Evolutionary conservation across 176 grass and related monocot genomes (phyloP).

Genomic region (Carex kokanica): DNA sequence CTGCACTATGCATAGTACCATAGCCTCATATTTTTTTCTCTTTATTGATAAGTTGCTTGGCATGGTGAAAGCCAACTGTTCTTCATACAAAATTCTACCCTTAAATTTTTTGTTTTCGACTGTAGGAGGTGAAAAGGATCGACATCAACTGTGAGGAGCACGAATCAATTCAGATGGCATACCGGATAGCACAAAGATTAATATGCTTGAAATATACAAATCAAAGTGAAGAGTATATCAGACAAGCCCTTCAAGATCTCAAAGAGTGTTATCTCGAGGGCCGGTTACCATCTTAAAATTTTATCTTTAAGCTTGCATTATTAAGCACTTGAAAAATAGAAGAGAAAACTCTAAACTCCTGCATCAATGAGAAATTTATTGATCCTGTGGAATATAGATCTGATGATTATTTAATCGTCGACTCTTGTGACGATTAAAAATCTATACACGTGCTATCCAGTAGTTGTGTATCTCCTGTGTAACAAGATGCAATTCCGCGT

Average conservation of each 20-base stretch:
- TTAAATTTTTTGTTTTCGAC: neutral
- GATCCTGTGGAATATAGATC: constrained; percentile 6
- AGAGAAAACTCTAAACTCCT: too few relatives aligned
- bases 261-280: constrained; percentile 59
- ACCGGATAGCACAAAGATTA: constrained; percentile 60
- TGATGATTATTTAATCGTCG: neutral
- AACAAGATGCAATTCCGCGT: neutral
- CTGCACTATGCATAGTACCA: too few relatives aligned
- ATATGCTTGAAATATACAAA: constrained; percentile 90
- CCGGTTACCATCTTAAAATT: constrained; percentile 31
- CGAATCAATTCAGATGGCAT: constrained; percentile 56
- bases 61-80: neutral
- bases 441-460: neutral
- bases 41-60: neutral
- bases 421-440: neutral
- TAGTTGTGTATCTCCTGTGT: neutral
- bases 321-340: neutral
- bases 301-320: neutral
- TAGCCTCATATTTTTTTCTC: too few relatives aligned
- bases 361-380: neutral
- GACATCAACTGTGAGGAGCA: constrained; percentile 51
- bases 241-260: constrained; percentile 55
- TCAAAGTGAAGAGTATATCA: constrained; percentile 72
- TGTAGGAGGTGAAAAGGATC: constrained; percentile 77
- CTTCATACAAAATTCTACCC: neutral